Evolutionary conservation across 1,284 basidiomycete genomes (phyloP).

Genomic region (Trametes polyzona): DNA sequence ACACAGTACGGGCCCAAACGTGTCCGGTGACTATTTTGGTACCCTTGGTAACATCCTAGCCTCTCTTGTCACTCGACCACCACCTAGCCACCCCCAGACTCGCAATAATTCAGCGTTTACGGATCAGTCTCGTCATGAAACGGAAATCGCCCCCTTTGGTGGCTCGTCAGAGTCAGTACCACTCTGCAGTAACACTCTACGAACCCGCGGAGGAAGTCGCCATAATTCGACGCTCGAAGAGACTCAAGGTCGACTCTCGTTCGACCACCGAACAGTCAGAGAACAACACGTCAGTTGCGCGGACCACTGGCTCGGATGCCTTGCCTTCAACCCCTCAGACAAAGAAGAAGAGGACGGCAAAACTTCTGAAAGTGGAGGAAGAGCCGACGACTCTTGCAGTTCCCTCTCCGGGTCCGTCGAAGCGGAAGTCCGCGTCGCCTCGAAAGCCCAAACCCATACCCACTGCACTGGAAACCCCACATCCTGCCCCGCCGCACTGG

Average conservation of each 20-base stretch:
- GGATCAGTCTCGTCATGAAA: constrained; percentile 12
- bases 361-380: not conserved
- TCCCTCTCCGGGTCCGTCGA: not conserved
- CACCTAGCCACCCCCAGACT: no score
- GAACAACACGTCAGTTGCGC: not conserved
- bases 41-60: no score
- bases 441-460: constrained; percentile 53
- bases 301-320: not conserved
- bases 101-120: not conserved
- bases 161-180: constrained; percentile 15
- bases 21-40: no score
- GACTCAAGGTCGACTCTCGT: constrained; percentile 7
- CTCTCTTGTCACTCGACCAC: no score
- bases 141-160: constrained; percentile 6
- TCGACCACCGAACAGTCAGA: not conserved
- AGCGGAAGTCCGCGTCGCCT: constrained; percentile 33
- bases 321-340: not conserved
- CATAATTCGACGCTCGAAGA: constrained; percentile 15
- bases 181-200: constrained; percentile 22
- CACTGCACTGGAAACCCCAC: constrained; percentile 64
- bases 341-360: not conserved
- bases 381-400: not conserved
- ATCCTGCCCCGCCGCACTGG: constrained; percentile 79
- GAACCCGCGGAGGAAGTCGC: constrained; percentile 3
- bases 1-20: no score